Base-by-base conservation (phyloP, 1,284 basidiomycete species). In the Athelia psychrophila region DNA sequence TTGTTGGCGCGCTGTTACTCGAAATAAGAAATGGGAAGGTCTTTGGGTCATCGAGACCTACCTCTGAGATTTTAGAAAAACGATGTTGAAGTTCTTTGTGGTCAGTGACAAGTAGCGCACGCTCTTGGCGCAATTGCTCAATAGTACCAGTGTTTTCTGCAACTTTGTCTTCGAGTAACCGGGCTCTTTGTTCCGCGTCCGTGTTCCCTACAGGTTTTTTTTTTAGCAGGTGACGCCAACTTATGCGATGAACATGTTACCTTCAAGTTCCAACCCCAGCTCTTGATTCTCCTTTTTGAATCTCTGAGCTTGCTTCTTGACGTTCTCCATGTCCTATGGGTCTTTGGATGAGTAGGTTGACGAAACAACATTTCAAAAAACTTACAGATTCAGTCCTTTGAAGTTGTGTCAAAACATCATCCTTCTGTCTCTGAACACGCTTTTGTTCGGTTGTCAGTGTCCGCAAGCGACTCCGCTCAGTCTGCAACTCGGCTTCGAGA, bases 111-210 rank as follows among this genome's bases (percentile, higher is more conserved):
- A 91, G 77, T 47, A 85, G 63, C 19, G 84, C 78, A 2, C 89
- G 84, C 61, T 92, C 89, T 56, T 86, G 78, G 24, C 89, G 79
- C 40, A 92, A 70, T 44, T 84, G 80, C 35, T 88, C 81, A 49
- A 92, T 88, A 4, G 79, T 78, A 53, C 80, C 78, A 0, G 72
- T 66, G 56, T 91, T 92, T 65, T 86, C 84, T 19, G 76, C 66
- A 6, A 88, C 80, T 54, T 79, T 83, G 40, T 66, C 72, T 64
- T 88, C 84, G 16, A 91, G 74, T 16, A 81, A 67, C 18, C 84
- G 79, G 10, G 82, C 80, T 58, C 83, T 88, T 61, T 89, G 85
- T 55, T 89, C 88, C 2, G 75, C 80, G 35, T 77, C 84, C 22
- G 73, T 70, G 51, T 84, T 87, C 53, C 69, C 87, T 80, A 51